Percentiles rank a stretch among this genome's conserved stretches.
phyloP scores from a whole-genome alignment of 2,329 filamentous ascomycete genomes.

The Fusarium tjaetaba region DNA sequence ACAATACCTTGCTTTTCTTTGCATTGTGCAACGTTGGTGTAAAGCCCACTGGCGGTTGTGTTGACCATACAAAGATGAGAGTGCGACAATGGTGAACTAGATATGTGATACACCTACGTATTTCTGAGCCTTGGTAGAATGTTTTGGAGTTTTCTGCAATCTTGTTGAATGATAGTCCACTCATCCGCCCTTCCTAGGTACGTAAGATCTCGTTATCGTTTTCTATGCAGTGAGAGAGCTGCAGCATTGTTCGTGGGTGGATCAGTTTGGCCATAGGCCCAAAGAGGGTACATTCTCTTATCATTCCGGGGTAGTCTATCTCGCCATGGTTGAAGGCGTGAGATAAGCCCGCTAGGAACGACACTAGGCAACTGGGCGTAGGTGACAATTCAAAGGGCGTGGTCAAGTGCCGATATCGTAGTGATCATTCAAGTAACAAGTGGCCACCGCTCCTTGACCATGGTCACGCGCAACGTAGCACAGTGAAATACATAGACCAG shows the following conservation, averaged over 20 bases:
- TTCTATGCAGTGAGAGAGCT: conserved; percentile 4
- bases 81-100: background rate
- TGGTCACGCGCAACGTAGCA: conserved; percentile 17
- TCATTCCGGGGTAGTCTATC: background rate
- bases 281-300: background rate
- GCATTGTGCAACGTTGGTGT: background rate
- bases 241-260: background rate
- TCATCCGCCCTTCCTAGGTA: background rate
- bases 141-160: background rate
- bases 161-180: background rate
- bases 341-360: conserved; percentile 6
- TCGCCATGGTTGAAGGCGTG: background rate
- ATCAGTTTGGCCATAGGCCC: background rate
- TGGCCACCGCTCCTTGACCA: conserved; percentile 1
- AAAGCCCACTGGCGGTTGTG: background rate
- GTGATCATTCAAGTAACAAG: background rate
- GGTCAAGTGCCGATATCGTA: conserved; percentile 28
- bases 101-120: background rate
- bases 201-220: background rate
- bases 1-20: background rate
- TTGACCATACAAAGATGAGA: background rate
- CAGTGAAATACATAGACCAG: background rate
- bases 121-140: background rate
- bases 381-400: conserved; percentile 34
- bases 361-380: conserved; percentile 24